Evolutionary conservation across 148 eudicot species (phyloP), one percentile per base, ranked within the genome.

Genomic region (Camellia japonica): DNA sequence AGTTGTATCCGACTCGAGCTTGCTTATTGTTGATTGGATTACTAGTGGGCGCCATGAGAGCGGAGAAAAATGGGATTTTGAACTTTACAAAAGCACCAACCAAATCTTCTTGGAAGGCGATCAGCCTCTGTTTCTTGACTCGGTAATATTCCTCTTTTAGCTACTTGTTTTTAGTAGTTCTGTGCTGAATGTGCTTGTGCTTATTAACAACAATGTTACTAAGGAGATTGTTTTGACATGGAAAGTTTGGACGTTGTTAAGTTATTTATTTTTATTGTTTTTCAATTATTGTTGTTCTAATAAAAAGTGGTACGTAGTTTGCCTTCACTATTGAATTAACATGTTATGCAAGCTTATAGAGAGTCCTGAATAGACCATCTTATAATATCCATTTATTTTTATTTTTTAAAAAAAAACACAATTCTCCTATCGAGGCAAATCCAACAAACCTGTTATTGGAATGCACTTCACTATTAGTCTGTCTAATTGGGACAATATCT

Each of bases 11-110:
- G 91, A 92, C 81, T 96, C 99, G 56, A 96, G 86, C 88, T 85
- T 93, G 90, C 87, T 96, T 49, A 41, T 95, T 80, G 99, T 96
- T 77, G 99, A 96, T 84, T 96, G 98, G 99, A 92, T 96, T 84
- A 93, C 98, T 41, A 96, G 99, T 83, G 99, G 98, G 55, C 97
- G 99, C 63, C 94, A 96, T 89, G 98, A 88, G 85, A 84, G 93
- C 56, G 98, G 99, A 84, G 99, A 96, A 82, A 96, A 83, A 88
- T 96, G 99, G 99, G 93, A 89, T n/a, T 93, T 96, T 87, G 84
- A 72, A 67, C 84, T 83, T 66, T 96, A 92, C 75, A 92, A 81
- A 81, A 96, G 98, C 89, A 87, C 91, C 79, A 96, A 96, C 83
- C 89, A 89, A 77, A 95, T 95, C 68, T 88, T 82, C 60, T 78